Evolutionary conservation across 441 rosid species (phyloP), one percentile per base, ranked within the genome.

Genomic region (Pelargonium myrrhifolium): DNA sequence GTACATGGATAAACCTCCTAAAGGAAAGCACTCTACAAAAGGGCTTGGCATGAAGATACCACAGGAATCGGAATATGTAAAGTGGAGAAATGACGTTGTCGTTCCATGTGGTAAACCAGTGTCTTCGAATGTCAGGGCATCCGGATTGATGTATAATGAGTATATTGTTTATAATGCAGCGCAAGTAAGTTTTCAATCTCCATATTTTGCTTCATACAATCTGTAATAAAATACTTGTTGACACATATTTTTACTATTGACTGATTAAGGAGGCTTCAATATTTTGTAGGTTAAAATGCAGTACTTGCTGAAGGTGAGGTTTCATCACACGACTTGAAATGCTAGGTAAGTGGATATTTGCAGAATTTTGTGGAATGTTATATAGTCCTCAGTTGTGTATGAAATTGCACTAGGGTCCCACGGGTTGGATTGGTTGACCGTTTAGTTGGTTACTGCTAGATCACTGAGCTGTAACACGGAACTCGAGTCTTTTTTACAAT

Each of bases 91-190:
- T 78, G 96, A 89, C 62, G 86, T 94, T 26, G 78, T 73, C 55
- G 90, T 94, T 65, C 99, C 98, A 66, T 87, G 97, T 68, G 99
- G 99, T 70, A 92, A 90, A 80, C 99, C 97, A 43, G 89, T 90
- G 71, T 12, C 90, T 45, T 92, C 96, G 2, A 85, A 74, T 66
- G 84, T 84, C 70, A 87, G 67, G 79, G 84, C 83, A 68, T 87
- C 98, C 6, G 97, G 87, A 85, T 86, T 94, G 71, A 88, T 88
- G 96, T 89, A 92, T 68, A 94, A 90, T 68, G 99, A 94, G 80
- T 94, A 89, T 78, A 87, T 92, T 61, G 99, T 94, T 72, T 92
- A 92, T 76, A 67, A 87, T 67, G 83, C 87, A 22, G 85, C 95
- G 78, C 98, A 90, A 71, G 98, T 94, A 83, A 86, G 87, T 81